Base-by-base conservation (phyloP, 2,329 filamentous ascomycete species). In the Exutisphaerella laricina region DNA sequence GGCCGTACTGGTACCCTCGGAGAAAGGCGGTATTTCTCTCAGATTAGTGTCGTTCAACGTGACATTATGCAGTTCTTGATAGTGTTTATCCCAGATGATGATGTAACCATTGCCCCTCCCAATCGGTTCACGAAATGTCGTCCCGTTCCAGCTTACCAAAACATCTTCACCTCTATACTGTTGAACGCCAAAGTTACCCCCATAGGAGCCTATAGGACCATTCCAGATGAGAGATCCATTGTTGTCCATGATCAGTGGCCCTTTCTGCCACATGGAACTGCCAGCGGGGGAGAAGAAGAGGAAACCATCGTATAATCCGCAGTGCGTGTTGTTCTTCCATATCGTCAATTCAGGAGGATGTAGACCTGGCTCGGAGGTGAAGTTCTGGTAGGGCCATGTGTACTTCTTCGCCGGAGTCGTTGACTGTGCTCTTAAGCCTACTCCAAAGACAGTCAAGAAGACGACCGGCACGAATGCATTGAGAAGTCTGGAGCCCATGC, bases 221-320 rank as follows among this genome's bases (percentile, higher is more conserved):
- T 51, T 51, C 52, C 52, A 55, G 29, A 55, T 30, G 7, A 55
- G 35, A 8, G 51, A 43, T 8, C 51, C 51, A 10, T 41, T 18
- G 10, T 40, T 23, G 25, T 45, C 31, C 9, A 45, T 46, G 23
- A 54, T 50, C 5, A 52, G 26, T 13, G 51, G 48, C 4, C 45
- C 44, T 8, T 31, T 37, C 31, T 51, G 48, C 23, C 32, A 37
- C 7, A 49, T 43, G 6, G 21, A 12, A 13, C 13, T 43, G 23
- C 51, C 51, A 26, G 46, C 46, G 7, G 51, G 50, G 4, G 47
- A 45, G 37, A 55, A 43, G 51, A 55, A 48, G 40, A 53, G 36
- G 16, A 45, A 48, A 7, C 37, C 51, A 21, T 45, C 37, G 33
- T n/a, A 35, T 14, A 35, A 20, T n/a, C 23, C n/a, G 33, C 33